Percentiles rank a stretch among this genome's conserved stretches.
These are phyloP conservation scores for Diaporthe caulivora DNA, from an alignment of 2,329 filamentous ascomycete genomes.

Conservation along the genomic window DNA sequence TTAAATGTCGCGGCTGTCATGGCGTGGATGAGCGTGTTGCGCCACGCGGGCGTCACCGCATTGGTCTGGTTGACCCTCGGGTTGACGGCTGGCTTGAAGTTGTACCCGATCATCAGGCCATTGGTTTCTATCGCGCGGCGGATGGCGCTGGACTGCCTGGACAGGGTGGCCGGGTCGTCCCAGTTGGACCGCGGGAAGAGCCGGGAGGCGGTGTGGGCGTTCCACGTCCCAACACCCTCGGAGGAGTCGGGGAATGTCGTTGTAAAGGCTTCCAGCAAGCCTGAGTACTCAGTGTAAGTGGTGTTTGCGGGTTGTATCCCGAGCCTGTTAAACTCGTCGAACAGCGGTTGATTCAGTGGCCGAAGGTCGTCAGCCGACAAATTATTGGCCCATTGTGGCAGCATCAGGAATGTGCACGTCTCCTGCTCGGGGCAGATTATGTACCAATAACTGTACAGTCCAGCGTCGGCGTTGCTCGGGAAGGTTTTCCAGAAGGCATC, in stretches of 20 bases:
- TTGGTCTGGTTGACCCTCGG: conserved; percentile 50
- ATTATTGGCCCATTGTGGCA: conserved; percentile 38
- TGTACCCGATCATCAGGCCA: conserved; percentile 48
- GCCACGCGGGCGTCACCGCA: conserved; percentile 63
- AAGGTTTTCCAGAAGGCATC: conserved; percentile 47
- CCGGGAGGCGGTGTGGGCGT: conserved; percentile 45
- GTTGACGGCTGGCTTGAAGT: conserved; percentile 44
- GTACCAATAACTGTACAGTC: conserved; percentile 49
- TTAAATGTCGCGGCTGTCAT: conserved; percentile 46
- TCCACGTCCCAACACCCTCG: conserved; percentile 53
- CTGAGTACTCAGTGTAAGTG: conserved; percentile 44
- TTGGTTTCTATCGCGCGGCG: conserved; percentile 44
- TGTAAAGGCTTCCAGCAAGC: conserved; percentile 46
- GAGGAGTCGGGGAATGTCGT: conserved; percentile 45
- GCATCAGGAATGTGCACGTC: conserved; percentile 43
- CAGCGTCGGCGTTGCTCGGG: conserved; percentile 45
- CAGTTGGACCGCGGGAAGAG: conserved; percentile 52
- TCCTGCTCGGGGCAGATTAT: conserved; percentile 41
- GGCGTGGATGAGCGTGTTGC: conserved; percentile 54
- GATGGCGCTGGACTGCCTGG: conserved; percentile 46
- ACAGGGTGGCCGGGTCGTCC: conserved; percentile 44
- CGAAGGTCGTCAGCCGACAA: conserved; percentile 21
- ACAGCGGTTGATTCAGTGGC: conserved; percentile 41
- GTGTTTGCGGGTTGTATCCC: conserved; percentile 47
- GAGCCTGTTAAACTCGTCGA: conserved; percentile 61